Conservation (phyloP, 768 basidiomycete species). For the Hirschioporus abietinus region DNA sequence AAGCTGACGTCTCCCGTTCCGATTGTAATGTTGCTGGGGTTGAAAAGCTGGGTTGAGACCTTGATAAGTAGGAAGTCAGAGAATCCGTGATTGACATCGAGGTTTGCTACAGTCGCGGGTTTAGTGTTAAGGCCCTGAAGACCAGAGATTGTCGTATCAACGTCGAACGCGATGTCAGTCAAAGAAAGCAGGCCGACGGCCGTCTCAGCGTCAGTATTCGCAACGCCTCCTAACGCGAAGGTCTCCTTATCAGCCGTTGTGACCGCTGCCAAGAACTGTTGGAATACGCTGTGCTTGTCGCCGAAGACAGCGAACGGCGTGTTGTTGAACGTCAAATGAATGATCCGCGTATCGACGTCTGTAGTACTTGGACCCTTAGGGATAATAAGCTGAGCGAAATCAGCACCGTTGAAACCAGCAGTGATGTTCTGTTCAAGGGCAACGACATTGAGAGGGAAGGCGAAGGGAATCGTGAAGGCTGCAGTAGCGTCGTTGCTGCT, state of each 20-base stretch:
- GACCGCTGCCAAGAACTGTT: constrained; percentile 56
- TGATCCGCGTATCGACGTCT: constrained; percentile 55
- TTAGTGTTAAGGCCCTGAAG: constrained; percentile 57
- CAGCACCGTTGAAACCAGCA: constrained; percentile 42
- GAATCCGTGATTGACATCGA: constrained; percentile 68
- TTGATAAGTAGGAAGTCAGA: constrained; percentile 63
- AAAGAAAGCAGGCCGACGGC: constrained; percentile 61
- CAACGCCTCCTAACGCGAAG: constrained; percentile 46
- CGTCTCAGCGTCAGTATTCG: constrained; percentile 52
- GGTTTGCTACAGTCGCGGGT: constrained; percentile 48
- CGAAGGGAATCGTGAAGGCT: constrained; percentile 62
- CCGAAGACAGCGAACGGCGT: constrained; percentile 55
- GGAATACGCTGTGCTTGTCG: constrained; percentile 45
- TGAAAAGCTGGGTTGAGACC: constrained; percentile 53
- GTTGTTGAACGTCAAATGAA: constrained; percentile 52
- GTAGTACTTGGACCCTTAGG: constrained; percentile 54
- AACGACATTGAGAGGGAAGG: constrained; percentile 63
- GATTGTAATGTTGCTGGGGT: constrained; percentile 47
- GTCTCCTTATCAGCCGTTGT: constrained; percentile 42
- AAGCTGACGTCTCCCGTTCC: constrained; percentile 65
- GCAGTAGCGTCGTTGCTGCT: constrained; percentile 57
- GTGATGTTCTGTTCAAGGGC: constrained; percentile 56
- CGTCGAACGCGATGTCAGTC: constrained; percentile 51
- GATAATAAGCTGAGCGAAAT: constrained; percentile 56
- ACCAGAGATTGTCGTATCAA: constrained; percentile 53